A percentile compares a stretch with the other conserved stretches of the same genome.
Evolutionary conservation across 2,329 filamentous ascomycete genomes (phyloP).

Genomic region (Aspergillus hortae): DNA sequence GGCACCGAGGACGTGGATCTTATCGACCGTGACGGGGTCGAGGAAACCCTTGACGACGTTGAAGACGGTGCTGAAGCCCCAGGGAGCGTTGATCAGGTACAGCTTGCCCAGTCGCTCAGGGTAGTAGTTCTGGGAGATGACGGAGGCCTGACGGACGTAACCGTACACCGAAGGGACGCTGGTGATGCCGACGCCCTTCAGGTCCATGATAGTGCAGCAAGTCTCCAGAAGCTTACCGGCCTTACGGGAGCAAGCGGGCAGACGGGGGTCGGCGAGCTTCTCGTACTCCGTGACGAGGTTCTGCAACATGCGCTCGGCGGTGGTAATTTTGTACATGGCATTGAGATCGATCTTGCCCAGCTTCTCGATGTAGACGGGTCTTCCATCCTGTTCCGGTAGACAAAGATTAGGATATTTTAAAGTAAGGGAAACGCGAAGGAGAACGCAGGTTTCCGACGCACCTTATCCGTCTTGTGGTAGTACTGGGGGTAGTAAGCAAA

Average conservation of each 20-base stretch:
- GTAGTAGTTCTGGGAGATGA: conserved; percentile 98
- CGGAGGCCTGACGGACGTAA: conserved; percentile 80
- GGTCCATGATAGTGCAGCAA: conserved; percentile 96
- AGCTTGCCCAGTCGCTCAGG: conserved; percentile 93
- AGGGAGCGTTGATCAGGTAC: conserved; percentile 97
- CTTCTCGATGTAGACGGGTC: conserved; percentile 95
- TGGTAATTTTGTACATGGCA: conserved; percentile 90
- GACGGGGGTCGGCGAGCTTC: conserved; percentile 85
- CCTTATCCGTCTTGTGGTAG: conserved; percentile 78
- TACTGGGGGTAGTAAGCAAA: conserved; percentile 96
- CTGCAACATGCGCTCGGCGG: conserved; percentile 86
- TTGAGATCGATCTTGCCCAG: conserved; percentile 88
- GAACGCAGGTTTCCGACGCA: conserved; percentile 25
- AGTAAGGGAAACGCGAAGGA: neutral
- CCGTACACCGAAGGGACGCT: conserved; percentile 81
- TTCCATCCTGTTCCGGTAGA: conserved; percentile 66
- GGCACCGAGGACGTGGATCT: conserved; percentile 86
- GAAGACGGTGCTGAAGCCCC: conserved; percentile 89
- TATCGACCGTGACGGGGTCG: conserved; percentile 92
- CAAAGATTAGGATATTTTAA: conserved; percentile 6
- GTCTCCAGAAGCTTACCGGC: conserved; percentile 87
- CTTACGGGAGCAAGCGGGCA: conserved; percentile 94
- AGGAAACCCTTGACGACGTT: conserved; percentile 86
- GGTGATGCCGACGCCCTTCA: conserved; percentile 85
- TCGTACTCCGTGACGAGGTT: conserved; percentile 98